Conservation (phyloP, 768 basidiomycete genomes). For the Suillus paluster region DNA sequence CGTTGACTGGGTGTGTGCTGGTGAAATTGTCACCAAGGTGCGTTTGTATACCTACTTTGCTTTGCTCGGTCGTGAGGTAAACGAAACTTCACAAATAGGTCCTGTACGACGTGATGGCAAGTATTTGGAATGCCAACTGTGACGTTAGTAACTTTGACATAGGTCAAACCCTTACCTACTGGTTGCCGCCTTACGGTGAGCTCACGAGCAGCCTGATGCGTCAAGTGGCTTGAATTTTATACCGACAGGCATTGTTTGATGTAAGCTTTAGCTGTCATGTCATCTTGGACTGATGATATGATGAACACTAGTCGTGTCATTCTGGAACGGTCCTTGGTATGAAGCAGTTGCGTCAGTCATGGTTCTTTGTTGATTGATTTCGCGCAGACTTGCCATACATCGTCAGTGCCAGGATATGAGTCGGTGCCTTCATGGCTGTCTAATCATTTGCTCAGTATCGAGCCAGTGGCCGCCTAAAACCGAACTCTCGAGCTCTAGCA, state of each 20-base stretch:
- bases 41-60: not conserved
- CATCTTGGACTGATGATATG: not conserved
- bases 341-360: not conserved
- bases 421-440: not conserved
- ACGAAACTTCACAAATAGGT: not conserved
- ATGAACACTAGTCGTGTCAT: constrained; percentile 8
- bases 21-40: constrained; percentile 1
- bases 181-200: constrained; percentile 5
- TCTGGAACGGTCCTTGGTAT: constrained; percentile 8
- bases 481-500: constrained; percentile 1
- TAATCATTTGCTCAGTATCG: not conserved
- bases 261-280: constrained; percentile 10
- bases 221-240: not conserved
- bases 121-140: not conserved
- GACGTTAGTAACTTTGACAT: not conserved
- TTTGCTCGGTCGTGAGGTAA: not conserved
- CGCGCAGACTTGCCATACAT: constrained; percentile 31
- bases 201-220: not conserved
- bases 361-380: not conserved
- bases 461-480: not conserved
- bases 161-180: constrained; percentile 1
- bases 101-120: constrained; percentile 2
- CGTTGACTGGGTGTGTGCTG: not conserved
- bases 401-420: constrained; percentile 8
- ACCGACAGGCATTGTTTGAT: constrained; percentile 11